Evolutionary conservation across 371 early-diverging fungal species (phyloP), one percentile per base, ranked within the genome.

Genomic region (Syncephalis plumigaleata): DNA sequence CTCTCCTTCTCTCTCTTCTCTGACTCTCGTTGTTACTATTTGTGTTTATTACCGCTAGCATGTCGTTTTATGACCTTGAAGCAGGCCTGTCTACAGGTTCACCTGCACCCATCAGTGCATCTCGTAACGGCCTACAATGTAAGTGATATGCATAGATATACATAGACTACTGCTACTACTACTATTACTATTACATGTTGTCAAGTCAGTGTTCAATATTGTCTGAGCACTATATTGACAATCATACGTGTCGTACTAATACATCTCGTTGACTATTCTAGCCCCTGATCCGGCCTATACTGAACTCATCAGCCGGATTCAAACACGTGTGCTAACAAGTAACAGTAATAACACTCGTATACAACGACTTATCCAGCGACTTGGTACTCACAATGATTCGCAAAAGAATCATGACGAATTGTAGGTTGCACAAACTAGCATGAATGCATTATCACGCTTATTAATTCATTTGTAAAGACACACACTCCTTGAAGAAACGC

Each of bases 281-380:
- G 52, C 26, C 45, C 42, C 52, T 20, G 48, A 46, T 13, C 45
- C 48, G 11, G 36, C 46, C 27, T 46, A 47, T 24, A 27, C 11
- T 16, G 47, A 39, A 39, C 22, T n/a, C 21, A 17, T 23, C 24
- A 21, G 39, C 5, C 49, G 46, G 2, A 51, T 43, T 18, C 55
- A 54, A n/a, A 40, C 48, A 24, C 50, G 51, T 15, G 37, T 20
- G 24, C 38, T 21, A 36, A 36, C 23, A 16, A 22, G 24, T 22
- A 38, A 50, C 11, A 45, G 42, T 31, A 43, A 42, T 11, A 31
- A 31, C 11, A 11, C 31, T 11, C 31, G 31, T 31, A 31, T 31
- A 7, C 31, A 31, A 31, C 31, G 31, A 11, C 31, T 31, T 31
- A 31, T 31, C 31, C 31, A 31, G 11, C 31, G 31, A 31, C 31